Conservation (phyloP, 2,329 filamentous ascomycete genomes). For the Beauveria caledonica region DNA sequence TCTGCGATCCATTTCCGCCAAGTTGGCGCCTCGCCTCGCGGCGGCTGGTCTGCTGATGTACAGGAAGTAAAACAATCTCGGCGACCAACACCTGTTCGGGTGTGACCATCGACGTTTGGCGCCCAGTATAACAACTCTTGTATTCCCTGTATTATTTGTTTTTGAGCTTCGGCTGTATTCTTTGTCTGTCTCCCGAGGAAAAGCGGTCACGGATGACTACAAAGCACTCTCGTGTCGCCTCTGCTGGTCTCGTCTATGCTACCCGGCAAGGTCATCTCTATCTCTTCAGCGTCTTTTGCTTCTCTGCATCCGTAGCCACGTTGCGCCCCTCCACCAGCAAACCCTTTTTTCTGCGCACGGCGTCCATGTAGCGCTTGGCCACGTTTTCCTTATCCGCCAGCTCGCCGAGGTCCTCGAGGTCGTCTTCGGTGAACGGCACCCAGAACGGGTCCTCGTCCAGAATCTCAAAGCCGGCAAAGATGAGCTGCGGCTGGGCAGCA, state of each 20-base stretch:
- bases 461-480: conserved; percentile 88
- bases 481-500: conserved; percentile 82
- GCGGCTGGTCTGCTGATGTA: not conserved
- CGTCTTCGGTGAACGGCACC: conserved; percentile 94
- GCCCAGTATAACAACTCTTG: not conserved
- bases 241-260: not conserved
- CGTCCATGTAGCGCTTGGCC: conserved; percentile 91
- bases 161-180: too few relatives aligned
- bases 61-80: not conserved
- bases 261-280: conserved; percentile 21
- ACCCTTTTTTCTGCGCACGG: conserved; percentile 78
- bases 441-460: conserved; percentile 95
- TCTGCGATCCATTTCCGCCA: too few relatives aligned
- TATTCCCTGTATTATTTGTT: not conserved
- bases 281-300: conserved; percentile 66
- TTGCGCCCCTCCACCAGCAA: conserved; percentile 71
- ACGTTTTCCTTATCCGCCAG: conserved; percentile 91
- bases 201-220: not conserved
- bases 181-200: not conserved
- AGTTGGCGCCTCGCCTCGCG: not conserved
- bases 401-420: conserved; percentile 92
- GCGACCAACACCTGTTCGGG: not conserved
- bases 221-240: not conserved
- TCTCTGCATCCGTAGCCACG: conserved; percentile 81
- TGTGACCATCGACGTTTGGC: not conserved